A percentile compares a stretch with the other conserved stretches of the same genome.
Conservation (phyloP, 257 asterid species). For the Lithospermum erythrorhizon region DNA sequence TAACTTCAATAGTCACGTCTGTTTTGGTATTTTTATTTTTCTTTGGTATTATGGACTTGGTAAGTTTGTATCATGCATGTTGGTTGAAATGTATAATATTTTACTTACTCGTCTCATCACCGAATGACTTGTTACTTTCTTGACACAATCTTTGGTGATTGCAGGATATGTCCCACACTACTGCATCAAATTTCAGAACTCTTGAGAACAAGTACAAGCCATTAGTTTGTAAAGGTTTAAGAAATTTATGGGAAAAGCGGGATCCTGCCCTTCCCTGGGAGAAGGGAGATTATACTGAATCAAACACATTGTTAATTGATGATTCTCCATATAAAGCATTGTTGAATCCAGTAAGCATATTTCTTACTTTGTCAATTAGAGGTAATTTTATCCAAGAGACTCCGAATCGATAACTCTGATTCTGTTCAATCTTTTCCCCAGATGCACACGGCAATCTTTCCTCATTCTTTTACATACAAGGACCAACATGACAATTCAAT, state of each 20-base stretch:
- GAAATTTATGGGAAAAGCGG: constrained; percentile 60
- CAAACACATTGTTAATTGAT: constrained; percentile 74
- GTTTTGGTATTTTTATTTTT: not conserved
- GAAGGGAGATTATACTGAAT: constrained; percentile 63
- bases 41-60: not conserved
- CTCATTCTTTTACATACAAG: constrained; percentile 37
- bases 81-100: not conserved
- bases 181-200: constrained; percentile 54
- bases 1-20: not conserved
- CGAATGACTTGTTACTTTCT: too few relatives aligned
- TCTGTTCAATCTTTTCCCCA: constrained; percentile 13
- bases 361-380: not conserved
- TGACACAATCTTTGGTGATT: constrained; percentile 8
- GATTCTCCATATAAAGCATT: constrained; percentile 98
- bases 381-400: not conserved
- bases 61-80: not conserved
- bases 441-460: constrained; percentile 73
- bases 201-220: constrained; percentile 69
- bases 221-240: constrained; percentile 74
- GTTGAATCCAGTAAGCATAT: constrained; percentile 69
- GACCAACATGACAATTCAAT: constrained; percentile 45
- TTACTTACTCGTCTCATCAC: not conserved
- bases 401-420: not conserved
- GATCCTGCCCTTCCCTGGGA: constrained; percentile 57
- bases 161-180: constrained; percentile 68